Conservation (phyloP, 148 eudicot genomes). For the Rhododendron williamsianum region DNA sequence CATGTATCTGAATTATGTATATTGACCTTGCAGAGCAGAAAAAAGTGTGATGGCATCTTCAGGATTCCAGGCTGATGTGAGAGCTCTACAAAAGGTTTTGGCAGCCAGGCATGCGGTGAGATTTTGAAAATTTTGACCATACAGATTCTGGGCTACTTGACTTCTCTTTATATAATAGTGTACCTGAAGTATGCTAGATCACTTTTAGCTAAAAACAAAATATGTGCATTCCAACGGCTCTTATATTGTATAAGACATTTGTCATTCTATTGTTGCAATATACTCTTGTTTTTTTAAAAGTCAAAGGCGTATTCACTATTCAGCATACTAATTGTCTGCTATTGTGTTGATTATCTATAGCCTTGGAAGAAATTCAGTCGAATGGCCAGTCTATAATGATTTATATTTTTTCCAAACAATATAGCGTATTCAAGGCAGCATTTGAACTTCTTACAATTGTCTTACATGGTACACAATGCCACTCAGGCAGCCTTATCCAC, state of each 20-base stretch:
- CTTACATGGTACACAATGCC: neutral
- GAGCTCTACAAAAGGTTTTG: constrained; percentile 84
- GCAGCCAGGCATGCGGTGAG: constrained; percentile 82
- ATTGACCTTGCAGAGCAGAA: constrained; percentile 61
- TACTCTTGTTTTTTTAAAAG: neutral
- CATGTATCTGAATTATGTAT: neutral
- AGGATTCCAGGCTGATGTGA: constrained; percentile 96
- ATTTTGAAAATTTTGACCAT: neutral
- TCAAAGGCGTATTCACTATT: neutral
- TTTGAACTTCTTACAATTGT: neutral
- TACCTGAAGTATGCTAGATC: neutral
- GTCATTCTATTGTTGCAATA: neutral
- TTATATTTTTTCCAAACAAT: neutral
- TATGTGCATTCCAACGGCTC: neutral
- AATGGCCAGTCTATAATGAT: neutral
- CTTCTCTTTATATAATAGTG: neutral
- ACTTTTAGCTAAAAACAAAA: neutral
- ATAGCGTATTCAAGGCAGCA: neutral
- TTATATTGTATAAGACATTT: neutral
- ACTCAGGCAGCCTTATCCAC: neutral
- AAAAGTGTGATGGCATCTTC: constrained; percentile 82
- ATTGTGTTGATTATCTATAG: neutral
- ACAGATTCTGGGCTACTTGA: neutral
- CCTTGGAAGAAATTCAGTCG: neutral
- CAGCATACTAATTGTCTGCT: neutral